These are phyloP conservation scores for Pontederia paniculata DNA, from an alignment of 176 grass and related monocot species.

Conservation along the genomic window DNA sequence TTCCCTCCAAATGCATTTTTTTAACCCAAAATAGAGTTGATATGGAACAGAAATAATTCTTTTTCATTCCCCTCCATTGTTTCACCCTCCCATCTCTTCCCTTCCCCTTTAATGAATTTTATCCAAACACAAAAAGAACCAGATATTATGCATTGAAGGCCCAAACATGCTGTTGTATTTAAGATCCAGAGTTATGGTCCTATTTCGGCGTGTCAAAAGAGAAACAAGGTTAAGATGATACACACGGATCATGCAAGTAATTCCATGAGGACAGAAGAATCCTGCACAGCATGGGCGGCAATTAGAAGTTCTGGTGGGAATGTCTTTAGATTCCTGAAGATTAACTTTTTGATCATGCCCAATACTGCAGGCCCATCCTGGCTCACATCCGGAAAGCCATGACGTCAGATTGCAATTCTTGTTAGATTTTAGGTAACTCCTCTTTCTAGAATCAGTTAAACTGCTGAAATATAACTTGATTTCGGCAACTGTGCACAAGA, in stretches of 20 bases:
- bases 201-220: background rate
- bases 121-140: background rate
- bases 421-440: constrained; percentile 46
- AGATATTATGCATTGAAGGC: background rate
- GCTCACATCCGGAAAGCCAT: constrained; percentile 56
- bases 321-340: background rate
- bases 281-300: constrained; percentile 62
- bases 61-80: too few relatives aligned
- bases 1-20: too few relatives aligned
- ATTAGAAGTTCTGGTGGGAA: constrained; percentile 28
- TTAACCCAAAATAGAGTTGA: too few relatives aligned
- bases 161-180: too few relatives aligned
- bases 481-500: constrained; percentile 50
- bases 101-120: background rate
- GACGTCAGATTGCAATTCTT: constrained; percentile 57
- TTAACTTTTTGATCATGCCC: background rate
- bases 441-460: constrained; percentile 21
- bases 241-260: constrained; percentile 95
- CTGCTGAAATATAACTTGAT: constrained; percentile 61
- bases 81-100: too few relatives aligned
- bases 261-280: constrained; percentile 78
- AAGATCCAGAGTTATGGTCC: background rate
- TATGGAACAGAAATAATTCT: too few relatives aligned
- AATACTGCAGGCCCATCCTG: constrained; percentile 57
- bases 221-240: constrained; percentile 14